Conservation (phyloP, 2,329 filamentous ascomycete genomes). For the Didymella pinodella region DNA sequence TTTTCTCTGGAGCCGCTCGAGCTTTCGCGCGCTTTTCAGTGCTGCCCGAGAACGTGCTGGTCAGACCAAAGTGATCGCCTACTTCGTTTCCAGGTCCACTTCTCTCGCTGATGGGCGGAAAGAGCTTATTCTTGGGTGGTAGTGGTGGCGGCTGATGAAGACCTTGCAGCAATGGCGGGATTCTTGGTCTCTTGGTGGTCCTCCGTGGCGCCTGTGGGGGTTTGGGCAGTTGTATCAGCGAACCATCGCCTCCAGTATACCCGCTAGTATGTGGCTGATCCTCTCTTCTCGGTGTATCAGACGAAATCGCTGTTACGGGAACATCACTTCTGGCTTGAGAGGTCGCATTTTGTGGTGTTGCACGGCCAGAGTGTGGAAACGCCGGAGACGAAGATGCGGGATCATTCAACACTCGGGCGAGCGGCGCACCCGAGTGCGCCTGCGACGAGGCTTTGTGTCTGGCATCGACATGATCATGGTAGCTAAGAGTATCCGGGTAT, state of each 20-base stretch:
- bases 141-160: slow-evolving; percentile 68
- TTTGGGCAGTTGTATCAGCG: slow-evolving; percentile 50
- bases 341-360: slow-evolving; percentile 26
- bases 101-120: slow-evolving; percentile 66
- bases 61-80: slow-evolving; percentile 14
- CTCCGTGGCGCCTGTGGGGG: slow-evolving; percentile 47
- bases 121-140: slow-evolving; percentile 61
- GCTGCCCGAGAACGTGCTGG: neutral
- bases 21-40: slow-evolving; percentile 9
- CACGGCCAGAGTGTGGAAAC: slow-evolving; percentile 17
- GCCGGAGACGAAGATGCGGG: slow-evolving; percentile 24
- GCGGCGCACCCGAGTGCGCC: slow-evolving; percentile 41
- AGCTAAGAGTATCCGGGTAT: slow-evolving; percentile 14
- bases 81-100: slow-evolving; percentile 35
- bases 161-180: slow-evolving; percentile 63
- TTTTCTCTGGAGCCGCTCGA: neutral
- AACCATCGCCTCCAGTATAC: slow-evolving; percentile 29
- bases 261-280: slow-evolving; percentile 28
- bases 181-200: slow-evolving; percentile 46
- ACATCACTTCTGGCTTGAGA: slow-evolving; percentile 44
- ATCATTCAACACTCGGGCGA: slow-evolving; percentile 48
- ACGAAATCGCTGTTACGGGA: slow-evolving; percentile 32
- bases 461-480: slow-evolving; percentile 13
- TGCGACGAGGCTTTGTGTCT: slow-evolving; percentile 16
- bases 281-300: slow-evolving; percentile 32